Percentiles rank a stretch among this genome's conserved stretches.
Conservation (phyloP, 2,329 filamentous ascomycete species). For the Aureobasidium pullulans region DNA sequence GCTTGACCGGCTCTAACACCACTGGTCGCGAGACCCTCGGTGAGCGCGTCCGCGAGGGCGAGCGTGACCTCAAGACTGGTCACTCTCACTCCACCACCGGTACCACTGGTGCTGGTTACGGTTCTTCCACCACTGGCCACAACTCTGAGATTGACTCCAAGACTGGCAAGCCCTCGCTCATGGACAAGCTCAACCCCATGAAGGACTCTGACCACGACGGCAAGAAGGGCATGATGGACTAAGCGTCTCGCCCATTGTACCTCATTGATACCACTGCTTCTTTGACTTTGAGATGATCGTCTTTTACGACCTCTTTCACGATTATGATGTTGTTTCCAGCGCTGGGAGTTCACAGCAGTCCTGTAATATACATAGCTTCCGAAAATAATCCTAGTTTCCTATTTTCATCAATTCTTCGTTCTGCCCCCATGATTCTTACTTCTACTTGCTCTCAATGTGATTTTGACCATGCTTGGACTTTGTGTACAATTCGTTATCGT, state of each 20-base stretch:
- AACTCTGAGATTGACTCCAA: constrained; percentile 14
- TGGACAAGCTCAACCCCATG: constrained; percentile 50
- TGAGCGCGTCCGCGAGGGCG: constrained; percentile 8
- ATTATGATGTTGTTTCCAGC: constrained; percentile 13
- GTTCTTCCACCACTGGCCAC: not conserved
- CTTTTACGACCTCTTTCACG: constrained; percentile 12
- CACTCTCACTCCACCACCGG: not conserved
- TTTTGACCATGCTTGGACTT: too few relatives aligned
- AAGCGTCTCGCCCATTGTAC: constrained; percentile 17
- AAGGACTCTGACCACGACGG: constrained; percentile 49
- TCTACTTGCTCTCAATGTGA: not conserved
- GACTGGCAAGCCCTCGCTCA: constrained; percentile 38
- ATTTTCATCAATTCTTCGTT: not conserved
- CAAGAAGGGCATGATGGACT: constrained; percentile 48
- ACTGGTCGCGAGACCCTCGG: constrained; percentile 6
- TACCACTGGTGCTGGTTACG: not conserved
- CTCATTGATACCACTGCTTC: not conserved
- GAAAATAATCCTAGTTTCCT: constrained; percentile 13
- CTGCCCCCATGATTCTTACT: too few relatives aligned
- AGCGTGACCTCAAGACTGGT: not conserved
- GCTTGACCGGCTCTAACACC: not conserved
- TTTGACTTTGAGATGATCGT: constrained; percentile 12
- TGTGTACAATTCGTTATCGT: too few relatives aligned
- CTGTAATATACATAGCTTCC: constrained; percentile 11
- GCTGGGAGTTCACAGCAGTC: constrained; percentile 8